These are phyloP conservation scores for Geotrichum carabidarum DNA, from an alignment of 1,139 yeast genomes.

Conservation along the genomic window DNA sequence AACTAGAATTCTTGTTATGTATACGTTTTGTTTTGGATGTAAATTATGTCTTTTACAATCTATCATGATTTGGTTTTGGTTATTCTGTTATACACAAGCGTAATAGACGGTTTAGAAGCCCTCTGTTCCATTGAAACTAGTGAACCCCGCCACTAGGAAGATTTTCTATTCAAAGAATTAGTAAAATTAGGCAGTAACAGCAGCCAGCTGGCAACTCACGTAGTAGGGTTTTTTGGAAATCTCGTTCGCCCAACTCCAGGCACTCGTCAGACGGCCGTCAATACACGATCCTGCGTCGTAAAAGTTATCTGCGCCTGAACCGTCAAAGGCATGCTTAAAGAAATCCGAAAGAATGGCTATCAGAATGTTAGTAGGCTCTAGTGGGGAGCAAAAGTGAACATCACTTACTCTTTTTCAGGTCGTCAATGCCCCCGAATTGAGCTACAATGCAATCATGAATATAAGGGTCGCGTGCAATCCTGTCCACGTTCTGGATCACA, in stretches of 20 bases:
- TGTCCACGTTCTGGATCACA: constrained; percentile 50
- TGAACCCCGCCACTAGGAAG: constrained; percentile 62
- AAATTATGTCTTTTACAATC: background rate
- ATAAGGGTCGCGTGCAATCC: constrained; percentile 45
- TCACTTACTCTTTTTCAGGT: constrained; percentile 40
- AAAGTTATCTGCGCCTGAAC: constrained; percentile 73
- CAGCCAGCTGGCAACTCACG: constrained; percentile 9
- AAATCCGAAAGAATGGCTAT: constrained; percentile 54
- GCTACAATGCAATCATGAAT: constrained; percentile 47
- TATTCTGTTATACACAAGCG: background rate
- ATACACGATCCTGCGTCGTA: constrained; percentile 77
- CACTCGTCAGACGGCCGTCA: constrained; percentile 70
- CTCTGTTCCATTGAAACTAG: constrained; percentile 69
- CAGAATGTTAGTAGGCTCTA: background rate
- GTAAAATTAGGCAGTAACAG: constrained; percentile 1
- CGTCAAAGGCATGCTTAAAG: constrained; percentile 68
- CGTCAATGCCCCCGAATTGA: constrained; percentile 53
- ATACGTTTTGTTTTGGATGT: background rate
- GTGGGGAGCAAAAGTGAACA: background rate
- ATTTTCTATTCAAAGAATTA: constrained; percentile 36
- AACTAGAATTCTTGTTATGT: background rate
- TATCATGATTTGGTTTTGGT: background rate
- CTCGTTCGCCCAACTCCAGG: constrained; percentile 74
- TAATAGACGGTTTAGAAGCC: constrained; percentile 39
- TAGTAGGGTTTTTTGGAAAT: constrained; percentile 59